Percentiles rank a stretch among this genome's conserved stretches.
Evolutionary conservation across 1,284 basidiomycete genomes (phyloP).

Genomic region (Ceratobasidium papillatum): DNA sequence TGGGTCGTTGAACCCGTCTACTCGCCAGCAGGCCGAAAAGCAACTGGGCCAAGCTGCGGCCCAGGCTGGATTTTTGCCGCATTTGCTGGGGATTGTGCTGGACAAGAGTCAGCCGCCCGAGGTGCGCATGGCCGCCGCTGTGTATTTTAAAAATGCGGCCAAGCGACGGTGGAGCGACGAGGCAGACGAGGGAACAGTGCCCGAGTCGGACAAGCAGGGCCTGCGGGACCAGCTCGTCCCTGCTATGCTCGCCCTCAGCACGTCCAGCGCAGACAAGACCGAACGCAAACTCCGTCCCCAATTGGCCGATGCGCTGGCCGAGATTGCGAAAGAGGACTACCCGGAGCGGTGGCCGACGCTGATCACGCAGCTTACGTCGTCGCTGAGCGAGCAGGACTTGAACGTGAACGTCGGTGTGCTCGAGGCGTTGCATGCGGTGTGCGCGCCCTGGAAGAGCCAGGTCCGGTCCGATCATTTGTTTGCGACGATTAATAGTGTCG

Average conservation of each 20-base stretch:
- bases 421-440: conserved; percentile 95
- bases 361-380: conserved; percentile 88
- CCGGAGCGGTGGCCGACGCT: conserved; percentile 85
- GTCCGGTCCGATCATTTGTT: conserved; percentile 90
- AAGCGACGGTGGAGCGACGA: conserved; percentile 84
- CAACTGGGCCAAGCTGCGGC: conserved; percentile 69
- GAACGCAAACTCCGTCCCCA: conserved; percentile 80
- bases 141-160: conserved; percentile 89
- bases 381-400: conserved; percentile 80
- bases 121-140: conserved; percentile 80
- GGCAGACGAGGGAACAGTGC: conserved; percentile 70
- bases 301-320: conserved; percentile 87
- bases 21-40: conserved; percentile 82
- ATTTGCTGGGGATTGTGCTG: conserved; percentile 77
- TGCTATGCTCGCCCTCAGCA: conserved; percentile 81
- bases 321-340: conserved; percentile 89
- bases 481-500: conserved; percentile 91
- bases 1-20: conserved; percentile 75
- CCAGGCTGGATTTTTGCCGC: conserved; percentile 81
- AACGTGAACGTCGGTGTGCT: conserved; percentile 89
- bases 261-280: conserved; percentile 52
- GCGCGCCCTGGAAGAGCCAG: conserved; percentile 90
- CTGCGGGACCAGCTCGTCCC: conserved; percentile 78
- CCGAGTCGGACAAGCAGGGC: conserved; percentile 71
- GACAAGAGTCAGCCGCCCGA: conserved; percentile 71